A percentile compares a stretch with the other conserved stretches of the same genome.
Conservation (phyloP, 2,329 filamentous ascomycete species). For the Monilinia fructicola region DNA sequence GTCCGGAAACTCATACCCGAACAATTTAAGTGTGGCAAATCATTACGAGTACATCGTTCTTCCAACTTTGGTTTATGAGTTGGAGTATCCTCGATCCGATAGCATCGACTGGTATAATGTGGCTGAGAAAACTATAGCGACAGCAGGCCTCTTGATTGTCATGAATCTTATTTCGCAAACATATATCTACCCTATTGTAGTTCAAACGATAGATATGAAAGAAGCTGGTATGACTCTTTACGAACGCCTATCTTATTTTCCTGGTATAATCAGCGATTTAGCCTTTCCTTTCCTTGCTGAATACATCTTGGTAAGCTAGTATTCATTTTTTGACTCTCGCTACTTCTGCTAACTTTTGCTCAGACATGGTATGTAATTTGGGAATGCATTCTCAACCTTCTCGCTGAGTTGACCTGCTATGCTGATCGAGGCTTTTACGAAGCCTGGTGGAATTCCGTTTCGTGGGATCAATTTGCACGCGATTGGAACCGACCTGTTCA, state of each 20-base stretch:
- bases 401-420: conserved; percentile 75
- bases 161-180: conserved; percentile 79
- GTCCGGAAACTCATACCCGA: conserved; percentile 58
- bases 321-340: not conserved
- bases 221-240: conserved; percentile 61
- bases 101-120: conserved; percentile 73
- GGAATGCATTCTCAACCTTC: conserved; percentile 71
- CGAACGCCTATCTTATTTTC: conserved; percentile 65
- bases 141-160: conserved; percentile 70
- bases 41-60: conserved; percentile 73
- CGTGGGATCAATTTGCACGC: conserved; percentile 75
- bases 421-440: conserved; percentile 73
- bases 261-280: conserved; percentile 72
- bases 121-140: conserved; percentile 67
- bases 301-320: conserved; percentile 52
- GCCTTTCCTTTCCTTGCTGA: conserved; percentile 79
- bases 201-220: conserved; percentile 65
- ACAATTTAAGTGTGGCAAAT: conserved; percentile 64
- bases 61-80: conserved; percentile 76
- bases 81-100: conserved; percentile 72
- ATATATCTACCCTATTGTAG: conserved; percentile 74
- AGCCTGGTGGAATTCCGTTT: conserved; percentile 63
- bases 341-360: conserved; percentile 31
- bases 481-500: conserved; percentile 84
- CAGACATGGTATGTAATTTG: conserved; percentile 78